Percentiles rank a stretch among this genome's conserved stretches.
These are phyloP conservation scores for Yamadazyma conglobata DNA, from an alignment of 1,139 yeast species.

Conservation along the genomic window DNA sequence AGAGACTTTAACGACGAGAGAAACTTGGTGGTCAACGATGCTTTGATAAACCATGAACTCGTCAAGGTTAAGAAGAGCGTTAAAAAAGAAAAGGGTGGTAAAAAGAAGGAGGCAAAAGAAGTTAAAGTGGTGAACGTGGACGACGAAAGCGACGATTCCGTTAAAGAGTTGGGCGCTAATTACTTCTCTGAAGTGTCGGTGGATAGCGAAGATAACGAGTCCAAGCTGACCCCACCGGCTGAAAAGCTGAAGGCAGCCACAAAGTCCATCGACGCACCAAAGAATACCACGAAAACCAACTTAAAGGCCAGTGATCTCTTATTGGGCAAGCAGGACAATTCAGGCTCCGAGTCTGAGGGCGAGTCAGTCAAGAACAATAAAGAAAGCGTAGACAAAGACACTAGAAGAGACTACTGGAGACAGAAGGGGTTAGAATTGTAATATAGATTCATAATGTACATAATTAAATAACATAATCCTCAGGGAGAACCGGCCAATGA, in stretches of 20 bases:
- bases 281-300: not conserved
- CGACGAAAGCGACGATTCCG: conserved; percentile 28
- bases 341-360: conserved; percentile 13
- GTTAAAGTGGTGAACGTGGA: conserved; percentile 10
- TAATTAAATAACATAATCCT: not conserved
- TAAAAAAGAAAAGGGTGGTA: conserved; percentile 19
- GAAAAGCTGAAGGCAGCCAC: conserved; percentile 17
- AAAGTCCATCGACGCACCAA: not conserved
- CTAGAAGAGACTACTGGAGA: conserved; percentile 41
- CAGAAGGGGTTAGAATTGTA: conserved; percentile 40
- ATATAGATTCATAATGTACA: conserved; percentile 6
- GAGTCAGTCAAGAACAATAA: conserved; percentile 5
- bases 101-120: conserved; percentile 2
- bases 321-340: conserved; percentile 12
- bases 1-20: conserved; percentile 83
- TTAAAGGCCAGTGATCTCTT: conserved; percentile 4
- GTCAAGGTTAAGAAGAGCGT: conserved; percentile 1
- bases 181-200: conserved; percentile 44
- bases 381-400: conserved; percentile 30
- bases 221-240: not conserved
- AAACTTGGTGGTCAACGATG: conserved; percentile 58
- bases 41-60: conserved; percentile 31
- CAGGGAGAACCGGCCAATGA: not conserved
- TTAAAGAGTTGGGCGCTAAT: conserved; percentile 30
- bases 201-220: conserved; percentile 28